Percentiles rank a stretch among this genome's conserved stretches.
phyloP scores from a whole-genome alignment of 108 stramenopile genomes.

The Asterionellopsis glacialis region DNA sequence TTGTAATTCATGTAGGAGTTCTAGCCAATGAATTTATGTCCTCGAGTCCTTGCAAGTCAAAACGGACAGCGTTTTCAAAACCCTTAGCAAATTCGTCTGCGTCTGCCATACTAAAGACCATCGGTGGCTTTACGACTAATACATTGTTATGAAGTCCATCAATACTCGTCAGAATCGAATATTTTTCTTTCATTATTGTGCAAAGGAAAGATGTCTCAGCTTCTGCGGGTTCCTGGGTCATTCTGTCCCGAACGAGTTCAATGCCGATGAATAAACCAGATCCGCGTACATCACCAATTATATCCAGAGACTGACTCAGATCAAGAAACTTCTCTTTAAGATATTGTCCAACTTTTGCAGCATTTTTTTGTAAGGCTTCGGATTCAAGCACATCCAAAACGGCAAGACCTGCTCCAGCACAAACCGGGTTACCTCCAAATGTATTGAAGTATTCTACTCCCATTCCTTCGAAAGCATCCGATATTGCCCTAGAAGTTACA shows the following conservation, averaged over 20 bases:
- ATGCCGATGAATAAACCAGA: conserved; percentile 91
- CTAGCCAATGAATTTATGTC: conserved; percentile 5
- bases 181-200: conserved; percentile 64
- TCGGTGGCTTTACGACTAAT: conserved; percentile 91
- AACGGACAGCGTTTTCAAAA: conserved; percentile 38
- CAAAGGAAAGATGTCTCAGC: conserved; percentile 74
- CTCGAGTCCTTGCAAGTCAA: conserved; percentile 10
- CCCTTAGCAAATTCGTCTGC: conserved; percentile 61
- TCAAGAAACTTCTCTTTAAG: conserved; percentile 41
- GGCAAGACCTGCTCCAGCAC: conserved; percentile 81
- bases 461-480: conserved; percentile 73
- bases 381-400: conserved; percentile 77
- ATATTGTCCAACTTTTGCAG: conserved; percentile 65
- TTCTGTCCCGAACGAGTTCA: conserved; percentile 71
- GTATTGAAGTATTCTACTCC: conserved; percentile 98
- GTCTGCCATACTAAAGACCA: conserved; percentile 81
- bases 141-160: conserved; percentile 92
- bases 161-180: conserved; percentile 72
- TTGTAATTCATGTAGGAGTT: conserved; percentile 20
- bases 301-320: conserved; percentile 24
- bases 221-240: conserved; percentile 59
- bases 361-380: conserved; percentile 78
- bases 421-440: conserved; percentile 93
- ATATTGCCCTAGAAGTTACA: conserved; percentile 63
- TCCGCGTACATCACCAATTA: conserved; percentile 93